phyloP scores from a whole-genome alignment of 257 asterid genomes.

The Petunia axillaris region DNA sequence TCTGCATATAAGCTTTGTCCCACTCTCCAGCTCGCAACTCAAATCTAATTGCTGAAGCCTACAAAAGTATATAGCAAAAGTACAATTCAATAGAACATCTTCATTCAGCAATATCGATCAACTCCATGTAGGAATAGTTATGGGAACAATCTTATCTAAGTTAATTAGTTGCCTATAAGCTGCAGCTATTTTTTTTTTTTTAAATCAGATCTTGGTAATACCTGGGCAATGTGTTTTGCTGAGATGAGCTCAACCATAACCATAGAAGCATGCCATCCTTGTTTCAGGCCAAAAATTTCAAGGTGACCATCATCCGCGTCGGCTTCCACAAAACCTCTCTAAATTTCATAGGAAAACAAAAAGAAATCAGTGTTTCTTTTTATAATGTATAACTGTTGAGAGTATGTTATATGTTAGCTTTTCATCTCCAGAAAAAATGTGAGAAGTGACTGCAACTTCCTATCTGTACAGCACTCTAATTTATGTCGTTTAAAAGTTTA shows the following conservation, averaged over 20 bases:
- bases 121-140: not conserved
- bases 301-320: conserved; percentile 77
- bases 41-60: conserved; percentile 80
- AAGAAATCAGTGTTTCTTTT: not conserved
- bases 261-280: conserved; percentile 98
- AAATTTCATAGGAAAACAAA: not conserved
- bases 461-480: too few species aligned
- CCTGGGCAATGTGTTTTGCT: conserved; percentile 94
- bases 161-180: conserved; percentile 3
- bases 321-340: conserved; percentile 87
- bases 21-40: conserved; percentile 96
- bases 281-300: conserved; percentile 82
- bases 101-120: not conserved
- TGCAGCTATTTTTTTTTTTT: not conserved
- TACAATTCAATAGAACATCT: not conserved
- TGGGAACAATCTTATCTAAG: not conserved
- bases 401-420: not conserved
- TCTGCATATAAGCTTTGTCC: conserved; percentile 75
- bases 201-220: conserved; percentile 29
- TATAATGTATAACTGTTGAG: not conserved
- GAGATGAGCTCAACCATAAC: conserved; percentile 88
- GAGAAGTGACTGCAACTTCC: not conserved
- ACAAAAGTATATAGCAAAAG: conserved; percentile 5
- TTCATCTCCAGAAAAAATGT: not conserved
- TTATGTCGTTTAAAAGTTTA: not conserved